Evolutionary conservation across 2,329 filamentous ascomycete species (phyloP).

Genomic region (Arthrobotrys iridis): DNA sequence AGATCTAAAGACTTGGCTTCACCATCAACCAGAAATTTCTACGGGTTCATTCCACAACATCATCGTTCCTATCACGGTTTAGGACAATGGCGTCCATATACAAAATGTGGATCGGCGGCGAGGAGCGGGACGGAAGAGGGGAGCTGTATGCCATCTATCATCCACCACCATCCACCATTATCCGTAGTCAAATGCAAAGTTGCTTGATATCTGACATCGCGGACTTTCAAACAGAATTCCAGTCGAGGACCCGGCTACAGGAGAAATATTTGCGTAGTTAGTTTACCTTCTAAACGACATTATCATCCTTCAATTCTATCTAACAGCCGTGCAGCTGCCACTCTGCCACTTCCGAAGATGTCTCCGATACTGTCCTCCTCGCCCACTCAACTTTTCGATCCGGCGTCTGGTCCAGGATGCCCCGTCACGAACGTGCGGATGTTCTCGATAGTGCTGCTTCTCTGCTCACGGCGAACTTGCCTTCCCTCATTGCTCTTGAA

Average conservation of each 20-base stretch:
- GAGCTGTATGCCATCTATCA: conserved; percentile 64
- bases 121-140: conserved; percentile 62
- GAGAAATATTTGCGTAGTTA: conserved; percentile 67
- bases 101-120: conserved; percentile 62
- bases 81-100: conserved; percentile 2
- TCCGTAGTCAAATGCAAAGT: conserved; percentile 13
- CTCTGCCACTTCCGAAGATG: conserved; percentile 64
- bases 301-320: background rate
- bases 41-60: background rate
- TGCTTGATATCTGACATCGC: background rate
- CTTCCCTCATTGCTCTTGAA: conserved; percentile 71
- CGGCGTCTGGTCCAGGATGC: conserved; percentile 69
- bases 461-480: conserved; percentile 67
- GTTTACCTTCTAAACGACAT: conserved; percentile 56
- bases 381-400: conserved; percentile 66
- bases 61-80: background rate
- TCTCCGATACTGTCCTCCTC: conserved; percentile 62
- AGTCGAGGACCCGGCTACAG: conserved; percentile 68
- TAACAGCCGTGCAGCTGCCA: conserved; percentile 63
- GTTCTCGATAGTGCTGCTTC: conserved; percentile 71
- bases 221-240: conserved; percentile 63
- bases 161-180: conserved; percentile 49
- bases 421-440: conserved; percentile 70
- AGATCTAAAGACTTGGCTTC: background rate
- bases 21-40: background rate